Conservation (phyloP, 352 stramenopile species). For the Elongisporangium prolatum region DNA sequence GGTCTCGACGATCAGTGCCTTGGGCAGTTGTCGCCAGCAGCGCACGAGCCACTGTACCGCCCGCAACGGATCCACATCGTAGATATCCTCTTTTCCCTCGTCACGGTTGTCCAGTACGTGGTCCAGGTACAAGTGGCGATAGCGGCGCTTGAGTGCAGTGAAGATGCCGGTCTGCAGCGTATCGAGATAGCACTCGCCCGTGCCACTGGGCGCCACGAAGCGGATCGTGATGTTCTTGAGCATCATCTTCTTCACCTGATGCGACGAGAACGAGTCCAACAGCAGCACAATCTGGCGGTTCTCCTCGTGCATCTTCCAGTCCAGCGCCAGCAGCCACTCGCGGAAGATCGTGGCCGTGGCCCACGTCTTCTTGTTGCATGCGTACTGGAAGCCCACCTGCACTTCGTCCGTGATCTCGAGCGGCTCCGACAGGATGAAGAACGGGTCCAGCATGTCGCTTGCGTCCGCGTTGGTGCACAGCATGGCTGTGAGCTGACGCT, state of each 20-base stretch:
- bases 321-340: slow-evolving; percentile 70
- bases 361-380: slow-evolving; percentile 68
- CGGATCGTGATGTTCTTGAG: slow-evolving; percentile 66
- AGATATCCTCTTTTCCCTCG: slow-evolving; percentile 27
- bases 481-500: slow-evolving; percentile 47
- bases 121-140: slow-evolving; percentile 44
- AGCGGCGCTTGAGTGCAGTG: slow-evolving; percentile 48
- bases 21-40: slow-evolving; percentile 52
- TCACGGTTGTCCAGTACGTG: slow-evolving; percentile 39
- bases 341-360: slow-evolving; percentile 70
- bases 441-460: slow-evolving; percentile 63
- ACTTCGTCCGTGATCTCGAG: slow-evolving; percentile 13
- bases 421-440: slow-evolving; percentile 46
- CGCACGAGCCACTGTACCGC: slow-evolving; percentile 58
- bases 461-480: slow-evolving; percentile 65
- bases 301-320: slow-evolving; percentile 74
- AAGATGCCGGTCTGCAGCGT: slow-evolving; percentile 39
- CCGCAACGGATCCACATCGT: slow-evolving; percentile 35
- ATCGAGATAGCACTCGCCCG: slow-evolving; percentile 33
- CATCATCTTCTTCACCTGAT: slow-evolving; percentile 49
- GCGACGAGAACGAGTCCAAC: slow-evolving; percentile 47
- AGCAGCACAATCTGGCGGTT: slow-evolving; percentile 69
- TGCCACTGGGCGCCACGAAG: slow-evolving; percentile 31
- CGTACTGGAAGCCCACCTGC: slow-evolving; percentile 47
- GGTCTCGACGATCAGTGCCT: slow-evolving; percentile 35